Evolutionary conservation across 139 green algal genomes (phyloP), one percentile per base, ranked within the genome.

Genomic region (Picochlorum sp.): DNA sequence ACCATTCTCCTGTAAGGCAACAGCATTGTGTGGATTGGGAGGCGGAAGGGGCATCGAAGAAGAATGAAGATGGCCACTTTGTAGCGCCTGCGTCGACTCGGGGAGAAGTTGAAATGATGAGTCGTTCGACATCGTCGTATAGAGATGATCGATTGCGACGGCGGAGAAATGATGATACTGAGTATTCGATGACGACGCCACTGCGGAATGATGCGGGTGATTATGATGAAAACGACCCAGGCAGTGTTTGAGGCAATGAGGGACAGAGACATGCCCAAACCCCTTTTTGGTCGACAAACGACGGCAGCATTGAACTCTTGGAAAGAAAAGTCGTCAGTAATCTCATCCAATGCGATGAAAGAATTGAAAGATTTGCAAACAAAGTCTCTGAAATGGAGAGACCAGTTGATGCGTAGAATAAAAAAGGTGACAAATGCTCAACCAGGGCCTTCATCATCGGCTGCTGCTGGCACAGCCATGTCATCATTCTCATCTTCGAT

Each of bases 391-490:
- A 28, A 65, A 51, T 65, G 58, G 58, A 28, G 23, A 59, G 20
- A 28, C 15, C 58, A 65, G 23, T 23, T 65, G 58, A 15, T 65
- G 13, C 26, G 11, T 26, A 73, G 50, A 68, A 87, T n/a, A 80
- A 82, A 32, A 61, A 67, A 4, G 82, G 67, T 20, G 77, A 81
- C 16, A 85, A 67, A 60, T 81, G 85, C 65, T 77, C 82, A 2
- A 73, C 69, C 1, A 68, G 85, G n/a, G 58, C 65, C 11, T 44
- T 18, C 16, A 20, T 21, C 47, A 26, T 23, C n/a, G 11, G 47
- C 34, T 41, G 34, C 8, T 41, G 6, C 34, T 41, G 34, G 34
- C 2, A 41, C 34, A 41, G 34, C 34, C 34, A 41, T 11, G 34
- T 6, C 34, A 14, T 41, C 34, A 41, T 41, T 41, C 34, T 41